phyloP scores from a whole-genome alignment of 495 filamentous ascomycete species.

The Aspergillus biplanus region DNA sequence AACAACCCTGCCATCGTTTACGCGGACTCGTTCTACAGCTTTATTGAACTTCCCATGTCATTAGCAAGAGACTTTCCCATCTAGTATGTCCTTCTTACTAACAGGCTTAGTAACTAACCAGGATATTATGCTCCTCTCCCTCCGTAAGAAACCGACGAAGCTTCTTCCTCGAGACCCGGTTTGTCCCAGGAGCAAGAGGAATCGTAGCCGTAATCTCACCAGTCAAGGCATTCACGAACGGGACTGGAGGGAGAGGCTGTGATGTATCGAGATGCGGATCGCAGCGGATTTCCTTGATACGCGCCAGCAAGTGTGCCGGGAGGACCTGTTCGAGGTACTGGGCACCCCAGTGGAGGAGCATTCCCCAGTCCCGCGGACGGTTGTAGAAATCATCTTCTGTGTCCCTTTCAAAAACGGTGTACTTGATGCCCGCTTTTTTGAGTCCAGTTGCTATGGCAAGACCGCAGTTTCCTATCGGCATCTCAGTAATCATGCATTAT shows the following conservation, averaged over 20 bases:
- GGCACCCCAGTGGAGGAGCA: neutral
- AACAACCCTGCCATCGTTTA: neutral
- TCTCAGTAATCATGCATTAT: too few relatives aligned
- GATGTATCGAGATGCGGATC: neutral
- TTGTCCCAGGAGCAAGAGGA: neutral
- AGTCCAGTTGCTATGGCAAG: neutral
- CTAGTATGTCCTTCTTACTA: neutral
- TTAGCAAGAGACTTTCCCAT: neutral
- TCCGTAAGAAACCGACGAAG: neutral
- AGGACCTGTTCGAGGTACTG: neutral
- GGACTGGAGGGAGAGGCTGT: neutral
- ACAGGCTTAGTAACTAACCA: neutral
- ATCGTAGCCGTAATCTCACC: neutral
- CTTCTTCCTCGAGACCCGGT: neutral
- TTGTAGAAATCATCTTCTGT: neutral
- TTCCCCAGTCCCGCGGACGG: neutral
- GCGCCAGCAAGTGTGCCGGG: neutral
- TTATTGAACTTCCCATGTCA: neutral
- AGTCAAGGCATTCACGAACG: neutral
- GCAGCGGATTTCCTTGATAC: neutral
- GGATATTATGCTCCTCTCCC: neutral
- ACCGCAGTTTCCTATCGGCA: neutral
- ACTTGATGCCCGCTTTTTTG: neutral
- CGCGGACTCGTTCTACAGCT: neutral
- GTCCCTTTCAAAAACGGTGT: neutral